Evolutionary conservation across 129 eudicot genomes (phyloP).

Genomic region (Solidago caesia): DNA sequence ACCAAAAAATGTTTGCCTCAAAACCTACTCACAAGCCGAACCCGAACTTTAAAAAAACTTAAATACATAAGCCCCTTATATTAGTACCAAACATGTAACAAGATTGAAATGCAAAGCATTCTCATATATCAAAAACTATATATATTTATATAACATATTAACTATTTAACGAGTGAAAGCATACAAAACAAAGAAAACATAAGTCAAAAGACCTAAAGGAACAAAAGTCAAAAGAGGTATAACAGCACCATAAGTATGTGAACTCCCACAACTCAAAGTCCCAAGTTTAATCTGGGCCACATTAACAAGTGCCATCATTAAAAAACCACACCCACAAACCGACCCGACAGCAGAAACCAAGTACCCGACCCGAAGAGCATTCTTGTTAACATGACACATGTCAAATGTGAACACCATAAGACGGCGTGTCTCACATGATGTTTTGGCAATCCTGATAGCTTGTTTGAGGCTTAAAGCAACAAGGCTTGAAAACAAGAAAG

Average conservation of each 20-base stretch:
- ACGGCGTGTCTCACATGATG: background rate
- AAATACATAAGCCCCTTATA: too few relatives aligned
- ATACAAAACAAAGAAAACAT: slow-evolving; percentile 61
- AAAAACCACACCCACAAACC: slow-evolving; percentile 67
- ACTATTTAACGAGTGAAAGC: slow-evolving; percentile 61
- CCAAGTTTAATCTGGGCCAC: slow-evolving; percentile 94
- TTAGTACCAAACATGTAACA: background rate
- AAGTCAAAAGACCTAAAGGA: slow-evolving; percentile 70
- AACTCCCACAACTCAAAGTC: slow-evolving; percentile 61
- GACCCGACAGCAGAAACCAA: slow-evolving; percentile 79
- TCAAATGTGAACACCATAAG: slow-evolving; percentile 9
- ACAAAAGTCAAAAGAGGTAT: slow-evolving; percentile 72
- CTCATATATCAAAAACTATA: too few relatives aligned
- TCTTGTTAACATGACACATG: slow-evolving; percentile 41
- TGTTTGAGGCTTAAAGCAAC: slow-evolving; percentile 83
- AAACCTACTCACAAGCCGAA: too few relatives aligned
- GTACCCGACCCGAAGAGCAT: slow-evolving; percentile 64
- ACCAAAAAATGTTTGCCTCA: too few relatives aligned
- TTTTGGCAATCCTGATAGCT: slow-evolving; percentile 45
- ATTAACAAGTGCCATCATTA: slow-evolving; percentile 82
- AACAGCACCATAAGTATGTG: slow-evolving; percentile 70
- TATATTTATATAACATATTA: too few relatives aligned
- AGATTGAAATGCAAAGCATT: background rate
- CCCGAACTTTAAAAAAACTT: too few relatives aligned
- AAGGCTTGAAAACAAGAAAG: slow-evolving; percentile 85